phyloP scores from a whole-genome alignment of 176 grass and related monocot genomes.

The Musa schizocarpa region DNA sequence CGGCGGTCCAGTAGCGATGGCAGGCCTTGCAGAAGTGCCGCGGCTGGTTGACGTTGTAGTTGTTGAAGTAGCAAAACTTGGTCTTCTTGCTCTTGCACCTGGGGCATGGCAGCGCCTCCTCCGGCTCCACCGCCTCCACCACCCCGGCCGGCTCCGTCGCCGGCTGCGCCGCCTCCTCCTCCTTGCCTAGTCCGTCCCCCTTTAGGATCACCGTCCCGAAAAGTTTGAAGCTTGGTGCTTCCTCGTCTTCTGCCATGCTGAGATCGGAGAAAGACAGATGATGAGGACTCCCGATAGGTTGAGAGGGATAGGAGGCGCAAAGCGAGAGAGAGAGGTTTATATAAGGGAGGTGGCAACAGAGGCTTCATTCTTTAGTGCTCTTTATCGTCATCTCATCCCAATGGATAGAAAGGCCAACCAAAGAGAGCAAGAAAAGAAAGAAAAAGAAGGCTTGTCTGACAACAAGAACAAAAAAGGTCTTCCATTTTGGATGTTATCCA shows the following conservation, averaged over 20 bases:
- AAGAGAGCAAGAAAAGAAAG: too few relatives aligned
- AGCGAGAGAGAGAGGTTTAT: too few relatives aligned
- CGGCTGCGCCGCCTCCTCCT: background rate
- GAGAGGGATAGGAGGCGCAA: too few relatives aligned
- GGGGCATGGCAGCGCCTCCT: slow-evolving; percentile 50
- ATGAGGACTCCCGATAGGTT: too few relatives aligned
- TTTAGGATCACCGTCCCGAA: slow-evolving; percentile 74
- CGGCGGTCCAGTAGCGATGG: slow-evolving; percentile 93
- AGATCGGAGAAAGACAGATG: background rate
- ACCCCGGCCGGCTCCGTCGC: background rate
- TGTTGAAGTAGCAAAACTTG: slow-evolving; percentile 99
- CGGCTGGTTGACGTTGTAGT: slow-evolving; percentile 99
- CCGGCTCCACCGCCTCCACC: slow-evolving; percentile 7
- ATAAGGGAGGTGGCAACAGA: too few relatives aligned
- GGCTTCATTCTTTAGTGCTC: too few relatives aligned
- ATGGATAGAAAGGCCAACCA: too few relatives aligned
- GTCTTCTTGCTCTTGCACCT: slow-evolving; percentile 86
- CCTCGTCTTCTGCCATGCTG: slow-evolving; percentile 3
- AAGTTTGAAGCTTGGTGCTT: slow-evolving; percentile 66
- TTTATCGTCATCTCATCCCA: too few relatives aligned
- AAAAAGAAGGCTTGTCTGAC: too few relatives aligned
- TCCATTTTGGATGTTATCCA: too few relatives aligned
- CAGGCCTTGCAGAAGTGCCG: slow-evolving; percentile 93
- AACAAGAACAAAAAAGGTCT: too few relatives aligned
- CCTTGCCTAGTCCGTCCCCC: slow-evolving; percentile 4